phyloP scores from a whole-genome alignment of 2,329 filamentous ascomycete genomes.

The Tolypocladium endophyticum region DNA sequence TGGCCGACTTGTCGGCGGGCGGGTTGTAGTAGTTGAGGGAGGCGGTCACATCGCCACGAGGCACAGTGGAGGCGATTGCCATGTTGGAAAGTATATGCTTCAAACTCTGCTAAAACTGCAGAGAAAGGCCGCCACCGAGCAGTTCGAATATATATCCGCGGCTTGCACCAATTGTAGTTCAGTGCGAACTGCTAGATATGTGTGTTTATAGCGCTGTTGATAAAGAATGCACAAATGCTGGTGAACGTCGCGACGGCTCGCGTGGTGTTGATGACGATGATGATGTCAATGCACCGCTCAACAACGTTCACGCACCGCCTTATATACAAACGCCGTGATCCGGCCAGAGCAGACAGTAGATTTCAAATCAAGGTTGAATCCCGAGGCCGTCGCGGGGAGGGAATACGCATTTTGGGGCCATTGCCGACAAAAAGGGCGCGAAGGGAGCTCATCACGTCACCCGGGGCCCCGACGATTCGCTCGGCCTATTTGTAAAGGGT shows the following conservation, averaged over 20 bases:
- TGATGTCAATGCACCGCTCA: background rate
- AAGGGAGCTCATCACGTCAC: constrained; percentile 2
- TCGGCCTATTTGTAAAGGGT: constrained; percentile 6
- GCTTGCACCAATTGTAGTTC: background rate
- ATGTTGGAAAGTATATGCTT: constrained; percentile 13
- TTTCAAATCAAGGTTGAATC: constrained; percentile 15
- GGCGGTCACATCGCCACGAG: constrained; percentile 51
- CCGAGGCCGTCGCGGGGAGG: background rate
- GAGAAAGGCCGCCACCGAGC: too few species aligned
- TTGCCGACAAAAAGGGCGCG: background rate
- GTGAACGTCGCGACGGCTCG: background rate
- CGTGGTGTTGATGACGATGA: background rate
- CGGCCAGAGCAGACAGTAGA: background rate
- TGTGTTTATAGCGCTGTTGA: background rate
- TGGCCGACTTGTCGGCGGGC: constrained; percentile 43
- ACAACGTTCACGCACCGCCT: background rate
- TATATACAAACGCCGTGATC: background rate
- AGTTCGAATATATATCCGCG: background rate
- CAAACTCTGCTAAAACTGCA: background rate
- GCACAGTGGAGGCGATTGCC: constrained; percentile 30
- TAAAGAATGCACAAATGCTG: background rate
- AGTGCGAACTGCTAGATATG: background rate
- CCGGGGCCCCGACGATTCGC: constrained; percentile 4
- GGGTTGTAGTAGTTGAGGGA: constrained; percentile 55
- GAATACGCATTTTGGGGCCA: background rate